Base-by-base conservation (phyloP, 2,329 filamentous ascomycete genomes). In the Saccharata proteae region DNA sequence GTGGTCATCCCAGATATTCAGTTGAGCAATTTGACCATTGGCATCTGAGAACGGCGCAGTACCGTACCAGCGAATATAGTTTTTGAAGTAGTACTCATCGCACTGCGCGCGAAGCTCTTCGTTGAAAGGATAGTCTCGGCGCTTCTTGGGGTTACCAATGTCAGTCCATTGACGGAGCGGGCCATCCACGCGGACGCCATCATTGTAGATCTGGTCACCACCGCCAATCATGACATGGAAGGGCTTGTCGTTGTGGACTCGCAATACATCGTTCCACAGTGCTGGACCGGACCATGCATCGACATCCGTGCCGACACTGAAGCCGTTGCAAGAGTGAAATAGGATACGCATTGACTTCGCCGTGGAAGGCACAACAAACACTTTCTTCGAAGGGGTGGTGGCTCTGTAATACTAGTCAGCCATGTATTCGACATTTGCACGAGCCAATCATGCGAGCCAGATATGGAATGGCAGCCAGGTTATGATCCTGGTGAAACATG, bases 181-280 rank as follows among this genome's bases (percentile, higher is more conserved):
- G 0, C 86, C 88, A 30, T 77, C 65, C 2, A 93, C 83, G 40
- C 88, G 72, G 41, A 96, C 83, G 15, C 81, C 82, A 34, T 77
- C 74, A 41, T 77, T 77, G 56, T 78, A 78, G 42, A 77, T 75
- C 57, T 94, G 88, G 49, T 96, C 88, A 37, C 88, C 88, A 35
- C 88, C 88, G 31, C 88, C 88, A 39, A 94, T 71, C 77, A 78
- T 81, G 41, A 74, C 68, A 46, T 75, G 71, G 51, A 77, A 74
- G 6, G 73, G 71, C 40, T 62, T 63, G 48, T 67, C 49, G 42
- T 62, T 62, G 43, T 78, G 74, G 36, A 71, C 57, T 26, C 73
- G 67, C 34, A 77, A 47, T 18, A 76, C 74, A 39, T 77, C 73
- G 40, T 76, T 71, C 74, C 74, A 77, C 17, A 78, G 55, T 15